A percentile compares a stretch with the other conserved stretches of the same genome.
Evolutionary conservation across 371 early-diverging fungal species (phyloP).

Genomic region (Mortierella sp.): DNA sequence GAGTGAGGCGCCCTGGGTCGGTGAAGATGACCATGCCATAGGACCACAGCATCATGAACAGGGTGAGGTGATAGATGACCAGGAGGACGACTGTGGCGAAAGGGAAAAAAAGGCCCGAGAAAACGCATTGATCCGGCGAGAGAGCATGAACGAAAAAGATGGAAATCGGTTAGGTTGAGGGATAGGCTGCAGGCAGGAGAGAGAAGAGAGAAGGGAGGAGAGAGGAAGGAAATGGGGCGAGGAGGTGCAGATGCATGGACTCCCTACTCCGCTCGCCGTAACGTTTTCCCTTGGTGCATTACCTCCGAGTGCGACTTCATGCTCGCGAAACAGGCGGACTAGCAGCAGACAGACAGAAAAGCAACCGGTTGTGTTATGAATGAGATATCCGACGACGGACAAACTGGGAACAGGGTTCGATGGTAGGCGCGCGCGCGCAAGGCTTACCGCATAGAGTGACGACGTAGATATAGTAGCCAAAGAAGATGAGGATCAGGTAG

Average conservation of each 20-base stretch:
- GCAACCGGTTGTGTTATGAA: background rate
- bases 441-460: conserved; percentile 63
- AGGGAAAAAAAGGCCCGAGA: background rate
- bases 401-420: background rate
- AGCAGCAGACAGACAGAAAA: background rate
- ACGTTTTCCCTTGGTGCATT: background rate
- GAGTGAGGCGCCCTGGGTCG: conserved; percentile 57
- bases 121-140: too few species aligned
- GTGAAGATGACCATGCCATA: conserved; percentile 61
- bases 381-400: background rate
- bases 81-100: conserved; percentile 56
- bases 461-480: conserved; percentile 63
- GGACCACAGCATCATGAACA: conserved; percentile 57
- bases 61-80: conserved; percentile 57
- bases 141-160: too few species aligned
- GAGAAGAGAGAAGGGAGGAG: too few species aligned
- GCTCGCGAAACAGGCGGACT: conserved; percentile 21
- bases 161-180: too few species aligned
- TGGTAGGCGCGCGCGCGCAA: too few species aligned
- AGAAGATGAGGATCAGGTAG: conserved; percentile 30
- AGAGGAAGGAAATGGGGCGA: too few species aligned
- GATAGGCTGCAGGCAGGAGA: too few species aligned
- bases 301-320: conserved; percentile 35
- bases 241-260: too few species aligned
- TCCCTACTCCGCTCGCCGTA: too few species aligned